phyloP scores from a whole-genome alignment of 1,284 basidiomycete genomes.

The Ustilago lituana region DNA sequence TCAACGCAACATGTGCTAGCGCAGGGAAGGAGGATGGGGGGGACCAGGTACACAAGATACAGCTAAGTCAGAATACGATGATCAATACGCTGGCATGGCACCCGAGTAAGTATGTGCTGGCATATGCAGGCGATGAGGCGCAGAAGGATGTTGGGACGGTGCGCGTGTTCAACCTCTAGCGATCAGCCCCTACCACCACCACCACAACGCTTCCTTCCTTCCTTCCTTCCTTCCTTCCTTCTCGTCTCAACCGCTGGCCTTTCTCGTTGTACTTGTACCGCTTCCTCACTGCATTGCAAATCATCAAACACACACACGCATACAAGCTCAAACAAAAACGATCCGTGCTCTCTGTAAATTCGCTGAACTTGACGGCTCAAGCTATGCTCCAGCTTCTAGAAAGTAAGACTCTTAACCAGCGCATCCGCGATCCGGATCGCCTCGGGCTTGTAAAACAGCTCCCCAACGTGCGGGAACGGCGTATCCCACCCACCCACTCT shows the following conservation, averaged over 20 bases:
- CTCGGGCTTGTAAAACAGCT: conserved; percentile 60
- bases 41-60: conserved; percentile 40
- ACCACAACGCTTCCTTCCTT: too few relatives aligned
- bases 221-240: too few relatives aligned
- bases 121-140: conserved; percentile 56
- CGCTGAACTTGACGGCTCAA: too few relatives aligned
- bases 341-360: too few relatives aligned
- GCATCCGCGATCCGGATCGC: conserved; percentile 51
- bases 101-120: conserved; percentile 51
- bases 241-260: too few relatives aligned
- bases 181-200: too few relatives aligned
- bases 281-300: too few relatives aligned
- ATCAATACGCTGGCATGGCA: conserved; percentile 58
- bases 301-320: too few relatives aligned
- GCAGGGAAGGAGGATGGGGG: background rate
- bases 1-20: conserved; percentile 22
- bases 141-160: conserved; percentile 21
- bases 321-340: background rate
- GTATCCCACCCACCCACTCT: conserved; percentile 57
- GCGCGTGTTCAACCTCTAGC: conserved; percentile 22
- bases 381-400: too few relatives aligned
- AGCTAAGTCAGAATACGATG: conserved; percentile 11
- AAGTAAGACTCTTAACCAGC: conserved; percentile 41
- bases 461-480: conserved; percentile 57
- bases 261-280: conserved; percentile 17